Base-by-base conservation (phyloP, 1,284 basidiomycete species). In the Pascua sp. region DNA sequence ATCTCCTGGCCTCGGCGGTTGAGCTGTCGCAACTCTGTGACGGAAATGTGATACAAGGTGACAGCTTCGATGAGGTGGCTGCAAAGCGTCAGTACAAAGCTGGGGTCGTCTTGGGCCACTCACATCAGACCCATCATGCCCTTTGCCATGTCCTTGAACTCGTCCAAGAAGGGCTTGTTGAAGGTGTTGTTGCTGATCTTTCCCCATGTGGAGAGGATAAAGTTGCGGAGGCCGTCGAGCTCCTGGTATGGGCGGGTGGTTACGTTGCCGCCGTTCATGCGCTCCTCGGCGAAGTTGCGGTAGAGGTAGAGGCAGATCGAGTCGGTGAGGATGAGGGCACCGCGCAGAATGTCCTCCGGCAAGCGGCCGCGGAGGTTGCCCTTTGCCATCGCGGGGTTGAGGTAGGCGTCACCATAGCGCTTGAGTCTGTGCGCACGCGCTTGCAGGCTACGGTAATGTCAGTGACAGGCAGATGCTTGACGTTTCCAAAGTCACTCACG, bases 261-360 rank as follows among this genome's bases (percentile, higher is more conserved):
- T 13, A 69, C 67, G n/a, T 66, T 55, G 8, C 66, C 68, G 7
- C 52, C 55, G 4, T 65, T 67, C 40, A 49, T 36, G 32, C 75
- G 71, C 47, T 82, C 81, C 47, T 80, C 79, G 59, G 78, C 77
- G 69, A 77, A 81, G 63, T 80, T 81, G 18, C 78, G 69, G 60
- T 79, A 80, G 15, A 78, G 70, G 67, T 78, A 82, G 8, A 81
- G 70, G 5, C 81, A 66, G 36, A 80, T 69, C 13, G 80, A 76
- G 58, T 82, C 81, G 37, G 79, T 77, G 50, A 79, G 76, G 60
- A 77, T 73, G 12, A 79, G 65, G 0, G 78, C 63, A 8, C 76
- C 77, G 32, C 77, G 65, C 4, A 78, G 56, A 0, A 57, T 61
- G 47, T 76, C 70, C 36, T 61, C 56, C 1, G 65, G 62, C 1